These are phyloP conservation scores for Solanum hybrid DNA, from an alignment of 305 asterid species.

Conservation along the genomic window DNA sequence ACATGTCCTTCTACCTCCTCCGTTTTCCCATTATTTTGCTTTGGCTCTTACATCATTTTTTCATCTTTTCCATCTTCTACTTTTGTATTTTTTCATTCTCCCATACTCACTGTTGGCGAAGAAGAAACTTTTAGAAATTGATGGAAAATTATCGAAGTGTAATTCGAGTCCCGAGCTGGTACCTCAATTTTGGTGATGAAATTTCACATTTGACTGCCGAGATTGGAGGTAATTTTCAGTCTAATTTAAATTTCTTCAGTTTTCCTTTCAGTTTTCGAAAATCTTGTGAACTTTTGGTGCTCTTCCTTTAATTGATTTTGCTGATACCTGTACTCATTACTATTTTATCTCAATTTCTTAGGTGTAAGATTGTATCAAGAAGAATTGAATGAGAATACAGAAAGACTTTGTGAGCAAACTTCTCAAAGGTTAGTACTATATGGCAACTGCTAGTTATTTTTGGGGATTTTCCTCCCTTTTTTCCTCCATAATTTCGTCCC, in stretches of 20 bases:
- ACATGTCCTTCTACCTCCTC: neutral
- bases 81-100: neutral
- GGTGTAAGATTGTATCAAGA: neutral
- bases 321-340: neutral
- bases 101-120: neutral
- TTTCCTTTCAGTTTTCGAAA: neutral
- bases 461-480: neutral
- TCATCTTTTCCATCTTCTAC: neutral
- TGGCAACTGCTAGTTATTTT: neutral
- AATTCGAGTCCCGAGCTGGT: neutral
- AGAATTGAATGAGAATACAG: too few relatives aligned
- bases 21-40: neutral
- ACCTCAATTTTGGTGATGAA: neutral
- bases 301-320: neutral
- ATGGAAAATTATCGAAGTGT: neutral
- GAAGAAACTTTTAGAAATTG: neutral
- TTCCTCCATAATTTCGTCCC: neutral
- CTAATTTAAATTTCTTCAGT: too few relatives aligned
- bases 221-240: neutral
- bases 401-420: neutral
- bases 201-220: neutral
- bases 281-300: neutral
- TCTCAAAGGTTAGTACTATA: neutral
- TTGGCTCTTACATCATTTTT: neutral
- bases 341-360: neutral